These are phyloP conservation scores for Marasmius tenuissimus DNA, from an alignment of 1,284 basidiomycete species.

Conservation along the genomic window DNA sequence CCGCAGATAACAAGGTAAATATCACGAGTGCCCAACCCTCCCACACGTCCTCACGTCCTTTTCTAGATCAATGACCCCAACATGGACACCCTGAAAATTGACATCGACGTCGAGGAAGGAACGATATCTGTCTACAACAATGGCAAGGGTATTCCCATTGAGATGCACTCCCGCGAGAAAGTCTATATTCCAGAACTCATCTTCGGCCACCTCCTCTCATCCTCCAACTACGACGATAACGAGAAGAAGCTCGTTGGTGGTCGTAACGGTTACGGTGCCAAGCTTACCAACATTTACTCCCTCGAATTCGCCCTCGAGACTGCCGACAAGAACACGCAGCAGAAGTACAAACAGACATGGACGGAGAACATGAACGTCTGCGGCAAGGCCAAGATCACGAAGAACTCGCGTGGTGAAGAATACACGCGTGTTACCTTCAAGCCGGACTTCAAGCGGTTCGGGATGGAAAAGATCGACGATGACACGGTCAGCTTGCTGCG, in stretches of 20 bases:
- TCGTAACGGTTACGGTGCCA: conserved; percentile 98
- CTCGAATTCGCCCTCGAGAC: conserved; percentile 97
- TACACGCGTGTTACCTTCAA: conserved; percentile 96
- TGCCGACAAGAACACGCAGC: conserved; percentile 82
- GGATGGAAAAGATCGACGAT: conserved; percentile 90
- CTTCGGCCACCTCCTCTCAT: conserved; percentile 94
- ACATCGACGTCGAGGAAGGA: conserved; percentile 82
- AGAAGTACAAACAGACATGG: conserved; percentile 97
- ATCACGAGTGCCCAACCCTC: neutral
- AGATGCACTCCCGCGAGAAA: conserved; percentile 92
- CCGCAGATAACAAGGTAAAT: conserved; percentile 95
- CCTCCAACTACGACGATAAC: conserved; percentile 98
- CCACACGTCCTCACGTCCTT: neutral
- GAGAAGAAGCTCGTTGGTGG: conserved; percentile 99
- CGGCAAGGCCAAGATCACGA: conserved; percentile 90
- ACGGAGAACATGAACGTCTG: conserved; percentile 91
- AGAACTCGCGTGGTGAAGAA: conserved; percentile 84
- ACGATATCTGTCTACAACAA: conserved; percentile 96
- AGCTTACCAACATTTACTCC: conserved; percentile 98
- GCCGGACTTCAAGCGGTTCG: conserved; percentile 91
- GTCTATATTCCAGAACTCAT: conserved; percentile 98
- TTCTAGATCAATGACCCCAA: conserved; percentile 83
- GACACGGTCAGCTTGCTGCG: conserved; percentile 90
- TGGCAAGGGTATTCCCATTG: conserved; percentile 94
- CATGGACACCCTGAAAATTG: conserved; percentile 91